Evolutionary conservation across 129 eudicot species (phyloP).

Genomic region (Lactuca saligna): DNA sequence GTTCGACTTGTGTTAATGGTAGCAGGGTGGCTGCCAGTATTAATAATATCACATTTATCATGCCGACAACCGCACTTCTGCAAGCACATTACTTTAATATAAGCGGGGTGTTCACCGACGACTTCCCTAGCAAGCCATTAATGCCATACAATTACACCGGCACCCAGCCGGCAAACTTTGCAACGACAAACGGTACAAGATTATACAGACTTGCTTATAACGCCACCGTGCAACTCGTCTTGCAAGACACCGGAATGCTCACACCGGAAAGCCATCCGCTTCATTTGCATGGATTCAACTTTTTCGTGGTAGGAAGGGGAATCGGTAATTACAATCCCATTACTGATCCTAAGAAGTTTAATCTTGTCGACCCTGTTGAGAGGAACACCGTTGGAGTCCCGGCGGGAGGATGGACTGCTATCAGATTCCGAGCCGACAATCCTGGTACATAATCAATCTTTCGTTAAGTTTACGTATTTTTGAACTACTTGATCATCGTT

Average conservation of each 20-base stretch:
- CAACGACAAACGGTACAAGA: slow-evolving; percentile 59
- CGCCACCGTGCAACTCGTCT: slow-evolving; percentile 59
- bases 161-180: slow-evolving; percentile 38
- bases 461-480: neutral
- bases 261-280: slow-evolving; percentile 78
- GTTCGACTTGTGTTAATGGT: slow-evolving; percentile 58
- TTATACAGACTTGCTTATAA: slow-evolving; percentile 61
- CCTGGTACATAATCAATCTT: slow-evolving; percentile 52
- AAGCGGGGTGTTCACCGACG: slow-evolving; percentile 62
- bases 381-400: slow-evolving; percentile 77
- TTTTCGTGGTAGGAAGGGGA: slow-evolving; percentile 73
- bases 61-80: slow-evolving; percentile 67
- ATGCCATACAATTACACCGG: slow-evolving; percentile 68
- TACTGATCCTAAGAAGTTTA: slow-evolving; percentile 55
- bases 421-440: slow-evolving; percentile 84
- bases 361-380: slow-evolving; percentile 80
- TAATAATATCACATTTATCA: slow-evolving; percentile 64
- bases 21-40: slow-evolving; percentile 56
- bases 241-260: slow-evolving; percentile 72
- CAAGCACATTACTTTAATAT: slow-evolving; percentile 70
- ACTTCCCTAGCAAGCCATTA: slow-evolving; percentile 66
- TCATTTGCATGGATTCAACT: slow-evolving; percentile 79
- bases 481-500: neutral
- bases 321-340: slow-evolving; percentile 60
- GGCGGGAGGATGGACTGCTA: slow-evolving; percentile 80